Evolutionary conservation across 2,329 filamentous ascomycete genomes (phyloP).

Genomic region (Fusarium avenaceum): DNA sequence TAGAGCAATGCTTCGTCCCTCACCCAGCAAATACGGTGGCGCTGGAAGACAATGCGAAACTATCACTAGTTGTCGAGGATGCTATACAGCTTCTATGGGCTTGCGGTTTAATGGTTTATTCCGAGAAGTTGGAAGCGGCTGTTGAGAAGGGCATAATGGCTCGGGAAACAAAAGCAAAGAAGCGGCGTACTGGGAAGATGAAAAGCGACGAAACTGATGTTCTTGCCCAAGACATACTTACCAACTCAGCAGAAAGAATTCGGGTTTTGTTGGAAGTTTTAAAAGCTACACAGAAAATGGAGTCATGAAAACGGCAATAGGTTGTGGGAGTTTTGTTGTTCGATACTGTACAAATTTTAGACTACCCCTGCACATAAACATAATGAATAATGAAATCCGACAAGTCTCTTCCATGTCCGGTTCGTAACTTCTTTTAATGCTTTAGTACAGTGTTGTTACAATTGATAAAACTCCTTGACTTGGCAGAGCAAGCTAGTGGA

Average conservation of each 20-base stretch:
- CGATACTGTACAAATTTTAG: constrained; percentile 42
- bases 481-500: constrained; percentile 1
- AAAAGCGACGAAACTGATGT: constrained; percentile 56
- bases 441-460: constrained; percentile 39
- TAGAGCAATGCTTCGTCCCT: constrained; percentile 73
- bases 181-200: constrained; percentile 55
- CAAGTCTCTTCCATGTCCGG: not conserved
- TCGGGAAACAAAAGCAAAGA: constrained; percentile 62
- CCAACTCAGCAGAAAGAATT: constrained; percentile 61
- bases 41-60: constrained; percentile 77
- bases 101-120: constrained; percentile 54
- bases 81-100: constrained; percentile 68
- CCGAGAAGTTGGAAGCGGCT: constrained; percentile 55
- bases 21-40: constrained; percentile 73
- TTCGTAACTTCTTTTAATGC: constrained; percentile 1
- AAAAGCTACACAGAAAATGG: constrained; percentile 39
- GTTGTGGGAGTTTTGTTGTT: constrained; percentile 6
- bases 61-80: constrained; percentile 77
- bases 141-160: constrained; percentile 63
- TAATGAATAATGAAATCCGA: constrained; percentile 45
- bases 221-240: constrained; percentile 59
- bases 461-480: not conserved
- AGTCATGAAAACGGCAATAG: constrained; percentile 21
- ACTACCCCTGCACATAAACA: constrained; percentile 41
- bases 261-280: constrained; percentile 56